Base-by-base conservation (phyloP, 805 yeast species). In the Nakazawaea peltata region DNA sequence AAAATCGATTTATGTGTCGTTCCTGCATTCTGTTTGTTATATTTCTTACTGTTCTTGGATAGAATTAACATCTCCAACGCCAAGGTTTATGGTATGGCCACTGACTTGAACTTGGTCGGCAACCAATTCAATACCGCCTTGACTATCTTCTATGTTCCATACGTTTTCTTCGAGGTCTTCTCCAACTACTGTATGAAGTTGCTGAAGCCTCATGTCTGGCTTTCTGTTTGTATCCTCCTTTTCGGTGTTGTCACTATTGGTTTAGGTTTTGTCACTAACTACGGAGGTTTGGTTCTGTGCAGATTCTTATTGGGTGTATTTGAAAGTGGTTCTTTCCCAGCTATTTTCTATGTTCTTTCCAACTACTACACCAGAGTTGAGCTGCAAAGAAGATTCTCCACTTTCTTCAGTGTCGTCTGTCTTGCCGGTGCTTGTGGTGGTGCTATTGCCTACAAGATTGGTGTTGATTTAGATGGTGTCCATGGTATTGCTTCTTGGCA, bases 41-140 rank as follows among this genome's bases (percentile, higher is more conserved):
- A 80, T 48, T 68, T 80, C 46, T 62, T 79, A 42, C 74, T 84
- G 1, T 80, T 79, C 47, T 56, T 80, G 48, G 86, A 80, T 50
- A 61, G 86, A 47, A 82, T 79, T 41, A 80, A 80, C 54, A 76
- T 80, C 41, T 69, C 83, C 21, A 79, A 80, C 50, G 87, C 86
- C 8, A 69, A 68, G 34, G 69, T 76, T 30, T 77, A 77, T 47
- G 81, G 81, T 5, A 60, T 80, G 61, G 58, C 62, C 7, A 53
- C 47, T 5, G 80, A 74, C 38, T 54, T 79, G 28, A 44, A 61
- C 12, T 59, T 79, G 28, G 51, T 51, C 3, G 78, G 74, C 4
- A 61, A 61, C 45, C 71, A 76, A 44, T 76, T 60, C 57, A 76
- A 75, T 46, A 61, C 61, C 21, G 73, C 76, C 4, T 63, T 77